Evolutionary conservation across 1,284 basidiomycete genomes (phyloP), one percentile per base, ranked within the genome.

Genomic region (Cutaneotrichosporon mucoides): DNA sequence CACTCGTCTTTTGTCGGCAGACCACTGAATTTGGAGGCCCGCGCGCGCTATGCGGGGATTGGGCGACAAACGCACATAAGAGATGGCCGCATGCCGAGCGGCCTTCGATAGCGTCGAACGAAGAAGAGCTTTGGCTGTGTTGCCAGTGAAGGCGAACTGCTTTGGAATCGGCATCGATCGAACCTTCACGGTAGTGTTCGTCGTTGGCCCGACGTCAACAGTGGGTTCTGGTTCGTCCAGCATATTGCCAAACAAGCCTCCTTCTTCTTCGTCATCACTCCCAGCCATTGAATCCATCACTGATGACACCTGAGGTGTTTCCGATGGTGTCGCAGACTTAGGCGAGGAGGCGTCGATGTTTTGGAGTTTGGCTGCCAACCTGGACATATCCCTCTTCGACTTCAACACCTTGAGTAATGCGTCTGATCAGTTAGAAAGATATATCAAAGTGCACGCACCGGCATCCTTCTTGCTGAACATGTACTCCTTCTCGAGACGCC

Each of bases 161-260:
- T 89, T 95, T 1, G 89, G 89, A 42, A 89, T 81, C 11, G 83
- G 77, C 86, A 96, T 88, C 60, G 92, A 85, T 16, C 87, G 86
- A 46, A 93, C 76, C 2, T 70, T 77, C 52, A 92, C 80, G 4
- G 81, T 82, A 2, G 80, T 82, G 8, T 80, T 73, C 24, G 81
- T 83, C 2, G 81, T 80, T 1, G 7, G 40, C 81, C 16, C 80
- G 33, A 42, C 41, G 6, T 55, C 35, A 1, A 40, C 45, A 9
- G 60, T 81, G 1, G 81, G 73, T 5, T 86, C 83, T 64, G 85
- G 81, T 57, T 84, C 84, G 49, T 96, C 89, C 42, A 98, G 81
- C 62, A 95, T 80, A 52, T 85, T 87, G 12, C 83, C 83, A 64
- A 97, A 85, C 49, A 97, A 72, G 7, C 88, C 89, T 6, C 81